Evolutionary conservation across 169 alveolate genomes (phyloP), one percentile per base, ranked within the genome.

Genomic region (Neospora caninum): DNA sequence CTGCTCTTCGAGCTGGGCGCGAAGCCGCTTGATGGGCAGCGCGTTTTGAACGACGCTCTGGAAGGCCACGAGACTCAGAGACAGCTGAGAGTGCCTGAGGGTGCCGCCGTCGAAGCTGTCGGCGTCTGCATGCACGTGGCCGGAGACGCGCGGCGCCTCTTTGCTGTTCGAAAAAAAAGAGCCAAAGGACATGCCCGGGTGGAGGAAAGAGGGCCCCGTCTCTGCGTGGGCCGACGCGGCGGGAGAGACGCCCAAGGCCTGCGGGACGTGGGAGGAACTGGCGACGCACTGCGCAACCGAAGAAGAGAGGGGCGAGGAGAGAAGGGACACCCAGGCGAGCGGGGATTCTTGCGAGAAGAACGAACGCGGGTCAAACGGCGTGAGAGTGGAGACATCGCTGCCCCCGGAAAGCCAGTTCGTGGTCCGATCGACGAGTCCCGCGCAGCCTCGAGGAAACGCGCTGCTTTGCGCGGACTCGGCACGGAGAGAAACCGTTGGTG

Each of bases 41-140:
- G 94, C 54, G 49, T 78, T 78, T 20, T 29, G n/a, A 27, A 91
- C 67, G 39, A 78, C 80, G 6, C 67, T 38, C 18, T 91, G 64
- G 49, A 54, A 91, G 45, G 64, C 29, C 38, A 45, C n/a, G 18
- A 91, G 94, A 80, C 91, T 78, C 70, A 91, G 84, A 45, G 94
- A 91, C 16, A 88, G 91, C 41, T 25, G 39, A 13, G 94, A 80
- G 73, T 78, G 82, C 31, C 94, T 38, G 58, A 88, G 84, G 69
- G 80, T 41, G 67, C 91, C 91, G n/a, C 91, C 94, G 38, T 91
- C 94, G 80, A 67, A 91, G 4, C 78, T 67, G n/a, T 43, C 88
- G 29, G 42, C 88, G 67, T 91, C 78, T 70, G 78, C 70, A n/a
- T 64, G 73, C 73, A 49, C n/a, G n/a, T n/a, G 58, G 87, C 87